Conservation (phyloP, 108 stramenopile species). For the Skeletonema tropicum region DNA sequence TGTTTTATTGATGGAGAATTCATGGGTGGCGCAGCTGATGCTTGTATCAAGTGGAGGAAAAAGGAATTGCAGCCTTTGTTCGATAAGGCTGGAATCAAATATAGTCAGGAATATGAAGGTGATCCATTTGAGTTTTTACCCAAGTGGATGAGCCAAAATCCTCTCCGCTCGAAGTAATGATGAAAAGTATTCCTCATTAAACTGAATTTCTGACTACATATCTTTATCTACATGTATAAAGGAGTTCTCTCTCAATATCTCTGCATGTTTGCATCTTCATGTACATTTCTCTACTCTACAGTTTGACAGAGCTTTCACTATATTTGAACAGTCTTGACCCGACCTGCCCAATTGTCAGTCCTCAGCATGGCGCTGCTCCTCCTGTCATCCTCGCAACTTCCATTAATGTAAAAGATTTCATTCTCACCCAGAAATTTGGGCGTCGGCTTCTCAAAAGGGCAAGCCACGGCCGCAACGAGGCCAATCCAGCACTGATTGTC, state of each 20-base stretch:
- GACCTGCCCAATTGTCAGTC: no score
- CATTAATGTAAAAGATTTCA: constrained; percentile 9
- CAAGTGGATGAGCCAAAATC: constrained; percentile 51
- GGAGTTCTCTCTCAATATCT: no score
- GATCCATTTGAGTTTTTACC: constrained; percentile 65
- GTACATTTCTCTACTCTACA: no score
- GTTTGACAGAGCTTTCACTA: no score
- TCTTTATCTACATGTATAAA: no score
- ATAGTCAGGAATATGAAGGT: constrained; percentile 37
- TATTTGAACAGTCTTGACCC: no score
- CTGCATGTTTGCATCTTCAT: no score
- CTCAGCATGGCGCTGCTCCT: no score
- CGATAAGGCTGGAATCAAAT: constrained; percentile 38
- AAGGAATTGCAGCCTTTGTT: constrained; percentile 45
- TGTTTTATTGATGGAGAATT: constrained; percentile 65
- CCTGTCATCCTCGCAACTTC: neutral
- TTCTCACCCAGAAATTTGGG: constrained; percentile 7
- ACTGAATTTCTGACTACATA: neutral
- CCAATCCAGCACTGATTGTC: constrained; percentile 15
- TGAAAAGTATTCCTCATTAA: neutral
- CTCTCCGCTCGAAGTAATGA: constrained; percentile 9
- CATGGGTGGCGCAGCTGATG: constrained; percentile 82
- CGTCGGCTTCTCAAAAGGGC: neutral
- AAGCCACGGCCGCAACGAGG: constrained; percentile 12
- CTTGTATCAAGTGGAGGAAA: constrained; percentile 64